phyloP scores from a whole-genome alignment of 2,329 filamentous ascomycete genomes.

The Mollisiaceae sp. region DNA sequence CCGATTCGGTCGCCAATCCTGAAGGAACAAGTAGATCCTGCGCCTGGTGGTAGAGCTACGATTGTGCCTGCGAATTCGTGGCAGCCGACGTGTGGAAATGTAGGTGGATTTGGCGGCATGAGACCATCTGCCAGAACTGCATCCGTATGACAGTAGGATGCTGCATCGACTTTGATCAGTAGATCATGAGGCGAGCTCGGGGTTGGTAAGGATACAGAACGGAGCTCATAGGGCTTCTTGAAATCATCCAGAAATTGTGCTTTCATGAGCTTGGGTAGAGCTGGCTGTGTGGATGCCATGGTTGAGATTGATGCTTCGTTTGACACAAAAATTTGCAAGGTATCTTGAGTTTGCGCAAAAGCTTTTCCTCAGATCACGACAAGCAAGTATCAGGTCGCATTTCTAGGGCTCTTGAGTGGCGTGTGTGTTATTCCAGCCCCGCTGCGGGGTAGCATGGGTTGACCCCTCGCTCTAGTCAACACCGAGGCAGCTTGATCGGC shows the following conservation, averaged over 20 bases:
- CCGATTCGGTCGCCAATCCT: conserved; percentile 44
- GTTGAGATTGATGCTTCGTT: neutral
- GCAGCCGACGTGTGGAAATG: conserved; percentile 50
- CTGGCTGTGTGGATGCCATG: conserved; percentile 9
- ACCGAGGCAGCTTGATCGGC: neutral
- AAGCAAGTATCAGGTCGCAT: neutral
- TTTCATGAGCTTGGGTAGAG: conserved; percentile 42
- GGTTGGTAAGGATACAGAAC: conserved; percentile 45
- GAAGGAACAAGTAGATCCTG: neutral
- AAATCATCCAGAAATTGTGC: conserved; percentile 49
- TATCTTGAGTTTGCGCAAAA: neutral
- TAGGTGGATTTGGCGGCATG: conserved; percentile 49
- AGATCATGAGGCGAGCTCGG: conserved; percentile 44
- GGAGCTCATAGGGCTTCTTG: conserved; percentile 48
- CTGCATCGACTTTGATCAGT: conserved; percentile 52
- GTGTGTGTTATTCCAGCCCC: neutral
- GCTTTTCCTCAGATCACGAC: neutral
- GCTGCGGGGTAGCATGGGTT: conserved; percentile 9
- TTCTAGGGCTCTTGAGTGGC: neutral
- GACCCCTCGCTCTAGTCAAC: neutral
- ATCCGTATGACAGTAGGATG: conserved; percentile 45
- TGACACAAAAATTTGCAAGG: neutral
- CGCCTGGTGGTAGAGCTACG: conserved; percentile 38
- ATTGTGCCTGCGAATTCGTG: conserved; percentile 54
- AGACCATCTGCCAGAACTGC: conserved; percentile 18